Evolutionary conservation across 352 stramenopile species (phyloP).

Genomic region (Phytophthora niederhauseri): DNA sequence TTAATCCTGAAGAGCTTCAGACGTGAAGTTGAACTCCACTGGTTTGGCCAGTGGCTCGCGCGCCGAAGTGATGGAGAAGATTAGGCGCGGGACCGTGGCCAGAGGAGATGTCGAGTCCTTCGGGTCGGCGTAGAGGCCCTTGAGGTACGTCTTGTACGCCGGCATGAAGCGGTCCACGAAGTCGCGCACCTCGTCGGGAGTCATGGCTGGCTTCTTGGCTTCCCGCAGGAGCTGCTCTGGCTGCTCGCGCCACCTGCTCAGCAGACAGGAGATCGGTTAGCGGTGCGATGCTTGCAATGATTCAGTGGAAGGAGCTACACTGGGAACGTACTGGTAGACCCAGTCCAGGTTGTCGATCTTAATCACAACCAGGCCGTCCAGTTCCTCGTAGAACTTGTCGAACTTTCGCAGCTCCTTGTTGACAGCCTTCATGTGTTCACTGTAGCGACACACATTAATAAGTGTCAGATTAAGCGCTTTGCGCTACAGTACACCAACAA

Average conservation of each 20-base stretch:
- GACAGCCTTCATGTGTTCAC: constrained; percentile 62
- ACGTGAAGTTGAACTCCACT: constrained; percentile 62
- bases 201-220: constrained; percentile 67
- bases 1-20: constrained; percentile 40
- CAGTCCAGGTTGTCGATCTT: constrained; percentile 75
- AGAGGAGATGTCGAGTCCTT: constrained; percentile 29
- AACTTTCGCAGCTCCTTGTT: constrained; percentile 71
- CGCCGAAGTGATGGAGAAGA: constrained; percentile 58
- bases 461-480: not conserved
- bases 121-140: constrained; percentile 57
- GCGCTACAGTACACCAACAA: not conserved
- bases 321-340: constrained; percentile 77
- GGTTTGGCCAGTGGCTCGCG: constrained; percentile 45
- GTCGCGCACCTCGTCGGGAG: constrained; percentile 67
- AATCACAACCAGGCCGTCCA: constrained; percentile 77
- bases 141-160: constrained; percentile 75
- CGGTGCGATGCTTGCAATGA: constrained; percentile 3
- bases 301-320: not conserved
- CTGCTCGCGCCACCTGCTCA: constrained; percentile 78
- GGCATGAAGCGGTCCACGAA: constrained; percentile 92
- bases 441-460: constrained; percentile 23
- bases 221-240: constrained; percentile 70
- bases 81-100: constrained; percentile 48
- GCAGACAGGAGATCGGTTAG: constrained; percentile 8
- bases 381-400: constrained; percentile 65